Conservation (phyloP, 768 basidiomycete species). For the Agaricus bisporus region DNA sequence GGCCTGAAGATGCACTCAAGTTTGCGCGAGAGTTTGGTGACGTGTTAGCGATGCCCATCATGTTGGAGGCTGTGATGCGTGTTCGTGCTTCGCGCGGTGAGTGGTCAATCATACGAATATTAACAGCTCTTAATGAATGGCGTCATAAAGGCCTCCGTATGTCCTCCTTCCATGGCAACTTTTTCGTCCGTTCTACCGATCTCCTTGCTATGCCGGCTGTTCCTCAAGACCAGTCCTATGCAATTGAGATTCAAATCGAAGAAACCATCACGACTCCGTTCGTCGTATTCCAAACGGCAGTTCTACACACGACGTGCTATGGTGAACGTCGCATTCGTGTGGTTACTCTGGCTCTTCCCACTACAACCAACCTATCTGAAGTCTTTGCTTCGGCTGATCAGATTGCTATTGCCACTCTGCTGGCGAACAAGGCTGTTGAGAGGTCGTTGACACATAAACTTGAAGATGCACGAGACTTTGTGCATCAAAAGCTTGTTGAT, state of each 20-base stretch:
- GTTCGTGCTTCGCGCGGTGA: slow-evolving; percentile 93
- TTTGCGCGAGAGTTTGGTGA: slow-evolving; percentile 97
- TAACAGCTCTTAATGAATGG: slow-evolving; percentile 1
- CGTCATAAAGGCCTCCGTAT: slow-evolving; percentile 69
- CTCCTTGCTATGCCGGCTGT: slow-evolving; percentile 94
- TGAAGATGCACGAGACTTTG: slow-evolving; percentile 84
- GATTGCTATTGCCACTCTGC: slow-evolving; percentile 73
- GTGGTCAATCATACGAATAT: slow-evolving; percentile 7
- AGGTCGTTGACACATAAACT: slow-evolving; percentile 78
- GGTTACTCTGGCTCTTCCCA: slow-evolving; percentile 81
- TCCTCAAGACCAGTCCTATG: slow-evolving; percentile 94
- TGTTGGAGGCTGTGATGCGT: slow-evolving; percentile 96
- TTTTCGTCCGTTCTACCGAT: slow-evolving; percentile 97
- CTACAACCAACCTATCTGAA: slow-evolving; percentile 83
- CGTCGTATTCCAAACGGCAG: slow-evolving; percentile 91
- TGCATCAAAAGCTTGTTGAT: slow-evolving; percentile 79
- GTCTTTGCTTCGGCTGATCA: slow-evolving; percentile 89
- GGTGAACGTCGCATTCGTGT: slow-evolving; percentile 91
- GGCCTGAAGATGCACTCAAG: slow-evolving; percentile 94
- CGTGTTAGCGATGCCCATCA: slow-evolving; percentile 89
- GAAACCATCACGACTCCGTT: slow-evolving; percentile 87
- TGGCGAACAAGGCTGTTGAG: slow-evolving; percentile 93
- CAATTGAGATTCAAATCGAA: slow-evolving; percentile 93
- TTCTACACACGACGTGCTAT: slow-evolving; percentile 90
- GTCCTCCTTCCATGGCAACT: slow-evolving; percentile 98